phyloP scores from a whole-genome alignment of 2,329 filamentous ascomycete species.

The Colletotrichum cordylinicola region DNA sequence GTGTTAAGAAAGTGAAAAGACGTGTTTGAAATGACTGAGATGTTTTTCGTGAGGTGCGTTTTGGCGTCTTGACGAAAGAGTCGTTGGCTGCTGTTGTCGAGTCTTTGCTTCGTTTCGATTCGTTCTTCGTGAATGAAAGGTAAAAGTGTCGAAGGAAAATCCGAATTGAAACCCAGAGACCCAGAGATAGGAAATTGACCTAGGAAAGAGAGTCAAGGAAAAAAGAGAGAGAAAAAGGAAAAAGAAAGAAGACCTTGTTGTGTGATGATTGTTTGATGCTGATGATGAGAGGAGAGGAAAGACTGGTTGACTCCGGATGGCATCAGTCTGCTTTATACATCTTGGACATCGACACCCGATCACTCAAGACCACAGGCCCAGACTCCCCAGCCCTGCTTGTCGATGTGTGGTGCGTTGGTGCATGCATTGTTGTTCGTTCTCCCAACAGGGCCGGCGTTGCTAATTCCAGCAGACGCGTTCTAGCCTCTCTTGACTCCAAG shows the following conservation, averaged over 20 bases:
- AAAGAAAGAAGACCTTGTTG: conserved; percentile 26
- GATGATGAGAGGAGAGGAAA: not conserved
- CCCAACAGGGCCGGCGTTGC: not conserved
- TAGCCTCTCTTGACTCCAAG: not conserved
- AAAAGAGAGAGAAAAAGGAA: conserved; percentile 26
- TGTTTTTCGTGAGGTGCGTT: not conserved
- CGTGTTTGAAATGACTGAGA: not conserved
- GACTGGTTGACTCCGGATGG: not conserved
- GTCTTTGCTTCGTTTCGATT: not conserved
- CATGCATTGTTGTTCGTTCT: not conserved
- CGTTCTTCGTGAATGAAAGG: not conserved
- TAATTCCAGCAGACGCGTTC: conserved; percentile 16
- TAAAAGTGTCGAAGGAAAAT: not conserved
- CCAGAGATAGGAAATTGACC: conserved; percentile 23
- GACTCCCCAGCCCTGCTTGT: not conserved
- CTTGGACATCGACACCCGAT: not conserved
- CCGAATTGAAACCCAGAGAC: conserved; percentile 24
- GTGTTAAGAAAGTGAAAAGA: not conserved
- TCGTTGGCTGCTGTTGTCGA: not conserved
- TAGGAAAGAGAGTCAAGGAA: conserved; percentile 29
- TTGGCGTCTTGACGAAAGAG: not conserved
- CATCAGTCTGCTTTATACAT: conserved; percentile 11
- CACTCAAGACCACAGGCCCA: not conserved
- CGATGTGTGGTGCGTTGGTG: not conserved
- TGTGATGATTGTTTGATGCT: conserved; percentile 15